Base-by-base conservation (phyloP, 345 rosid species). In the Jatropha curcas region DNA sequence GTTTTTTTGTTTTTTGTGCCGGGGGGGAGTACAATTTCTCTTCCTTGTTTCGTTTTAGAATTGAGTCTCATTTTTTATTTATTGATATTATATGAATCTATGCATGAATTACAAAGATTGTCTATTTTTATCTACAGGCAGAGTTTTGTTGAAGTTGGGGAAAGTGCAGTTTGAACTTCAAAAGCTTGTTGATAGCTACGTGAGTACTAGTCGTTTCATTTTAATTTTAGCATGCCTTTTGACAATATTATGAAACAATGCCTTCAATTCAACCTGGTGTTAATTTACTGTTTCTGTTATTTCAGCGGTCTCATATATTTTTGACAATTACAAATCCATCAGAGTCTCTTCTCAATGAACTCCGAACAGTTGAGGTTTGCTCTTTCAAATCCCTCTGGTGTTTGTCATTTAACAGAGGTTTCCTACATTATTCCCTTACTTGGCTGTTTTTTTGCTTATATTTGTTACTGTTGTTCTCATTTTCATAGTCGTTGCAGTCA, bases 321-420 rank as follows among this genome's bases (percentile, higher is more conserved):
- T 59, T 81, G 73, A 96, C 99, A 19, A 91, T 96, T 79, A 91
- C 98, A 52, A 78, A 85, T 58, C 98, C 99, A 17, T 88, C 98
- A 5, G 99, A 96, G 75, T 92, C 97, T n/a, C 89, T 93, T 82
- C 89, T 96, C 65, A 89, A 80, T 78, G 98, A 96, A 71, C 97
- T 96, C 24, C 93, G 97, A 67, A 89, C 88, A 33, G 97, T 93
- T 65, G 99, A 96, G 99, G 99, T 96, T 77, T 76, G 91, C 82
- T 82, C 48, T 73, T 59, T n/a, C 61, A 2, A 17, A 52, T 74
- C 67, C 50, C 69, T 69, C 9, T 65, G 12, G 73, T 79, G 51
- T 64, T 43, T 69, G 39, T 53, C 13, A 41, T 43, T 55, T 43
- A 27, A 25, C 16, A 56, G 55, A 39, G 33, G 59, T 63, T 9